Evolutionary conservation across 2,329 filamentous ascomycete genomes (phyloP), one percentile per base, ranked within the genome.

Genomic region (Talaromyces atroroseus): DNA sequence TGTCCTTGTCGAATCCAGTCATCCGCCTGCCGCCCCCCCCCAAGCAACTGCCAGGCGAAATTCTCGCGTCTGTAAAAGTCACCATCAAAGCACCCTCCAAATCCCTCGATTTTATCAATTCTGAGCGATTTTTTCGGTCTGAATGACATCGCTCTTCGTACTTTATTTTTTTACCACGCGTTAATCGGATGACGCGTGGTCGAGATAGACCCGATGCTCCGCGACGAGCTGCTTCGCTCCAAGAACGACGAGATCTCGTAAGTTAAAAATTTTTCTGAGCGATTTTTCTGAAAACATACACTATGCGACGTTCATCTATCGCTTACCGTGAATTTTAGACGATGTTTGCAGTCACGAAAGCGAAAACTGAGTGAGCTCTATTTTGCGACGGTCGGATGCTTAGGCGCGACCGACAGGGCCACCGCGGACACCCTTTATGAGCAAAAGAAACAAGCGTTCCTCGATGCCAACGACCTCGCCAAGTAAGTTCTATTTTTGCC

Each of bases 291-390:
- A 54, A 63, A 54, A 54, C 55, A 38, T 34, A 8, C 14, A 36
- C 56, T 52, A 45, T 59, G 51, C 62, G 57, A 59, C 63, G 60
- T 61, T 50, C 58, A 62, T 61, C 63, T 65, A 61, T 70, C 63
- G 68, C 72, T 74, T 62, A 74, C 64, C 65, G 64, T 58, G 59
- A 66, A 63, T 73, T 71, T 63, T 66, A 78, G 76, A 71, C 72
- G 70, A 69, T 78, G 77, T 82, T 83, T 88, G 80, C 82, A 81
- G 75, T 90, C 88, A 81, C 88, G 89, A 76, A 94, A 95, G 83
- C 86, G 90, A 75, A 95, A 95, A 81, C 82, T 96, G 72, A 87
- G 87, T 73, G 88, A 94, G 78, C 82, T 96, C 67, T 95, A 88
- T 79, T 83, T 89, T 81, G 86, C 89, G 79, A 88, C 87, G 73